A percentile compares a stretch with the other conserved stretches of the same genome.
These are phyloP conservation scores for Cercospora sojina DNA, from an alignment of 2,329 filamentous ascomycete species.

Conservation along the genomic window DNA sequence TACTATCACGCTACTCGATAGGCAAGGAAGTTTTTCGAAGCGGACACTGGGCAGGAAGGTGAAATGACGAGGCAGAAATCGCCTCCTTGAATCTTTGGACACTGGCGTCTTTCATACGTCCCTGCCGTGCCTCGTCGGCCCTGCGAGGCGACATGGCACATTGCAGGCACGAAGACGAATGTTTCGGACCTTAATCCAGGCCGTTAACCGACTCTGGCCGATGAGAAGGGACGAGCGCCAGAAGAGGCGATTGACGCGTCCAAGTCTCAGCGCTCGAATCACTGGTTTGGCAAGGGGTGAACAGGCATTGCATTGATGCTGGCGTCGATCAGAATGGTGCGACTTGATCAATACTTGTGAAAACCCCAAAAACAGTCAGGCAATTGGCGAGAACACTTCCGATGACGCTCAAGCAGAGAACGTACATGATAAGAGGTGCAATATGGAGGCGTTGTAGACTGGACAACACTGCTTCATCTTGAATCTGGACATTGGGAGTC, in stretches of 20 bases:
- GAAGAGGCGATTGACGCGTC: not conserved
- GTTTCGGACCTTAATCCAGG: not conserved
- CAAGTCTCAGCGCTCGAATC: not conserved
- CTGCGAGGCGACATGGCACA: not conserved
- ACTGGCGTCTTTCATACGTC: not conserved
- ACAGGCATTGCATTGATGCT: not conserved
- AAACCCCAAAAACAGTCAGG: too few relatives aligned
- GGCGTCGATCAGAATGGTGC: not conserved
- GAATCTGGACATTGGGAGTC: too few relatives aligned
- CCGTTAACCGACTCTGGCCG: not conserved
- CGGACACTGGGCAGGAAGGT: slow-evolving; percentile 6
- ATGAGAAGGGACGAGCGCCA: not conserved
- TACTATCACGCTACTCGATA: slow-evolving; percentile 18
- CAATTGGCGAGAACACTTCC: too few relatives aligned
- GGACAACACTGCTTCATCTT: too few relatives aligned
- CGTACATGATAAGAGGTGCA: too few relatives aligned
- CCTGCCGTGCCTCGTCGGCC: not conserved
- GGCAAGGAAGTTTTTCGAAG: slow-evolving; percentile 14
- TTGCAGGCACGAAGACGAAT: not conserved
- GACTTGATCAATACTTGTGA: too few relatives aligned
- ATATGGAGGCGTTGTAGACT: too few relatives aligned
- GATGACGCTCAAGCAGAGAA: too few relatives aligned
- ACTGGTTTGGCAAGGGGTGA: not conserved
- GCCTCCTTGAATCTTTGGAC: not conserved
- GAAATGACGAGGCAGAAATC: not conserved